These are phyloP conservation scores for Venturia pyrina DNA, from an alignment of 2,329 filamentous ascomycete genomes.

Conservation along the genomic window DNA sequence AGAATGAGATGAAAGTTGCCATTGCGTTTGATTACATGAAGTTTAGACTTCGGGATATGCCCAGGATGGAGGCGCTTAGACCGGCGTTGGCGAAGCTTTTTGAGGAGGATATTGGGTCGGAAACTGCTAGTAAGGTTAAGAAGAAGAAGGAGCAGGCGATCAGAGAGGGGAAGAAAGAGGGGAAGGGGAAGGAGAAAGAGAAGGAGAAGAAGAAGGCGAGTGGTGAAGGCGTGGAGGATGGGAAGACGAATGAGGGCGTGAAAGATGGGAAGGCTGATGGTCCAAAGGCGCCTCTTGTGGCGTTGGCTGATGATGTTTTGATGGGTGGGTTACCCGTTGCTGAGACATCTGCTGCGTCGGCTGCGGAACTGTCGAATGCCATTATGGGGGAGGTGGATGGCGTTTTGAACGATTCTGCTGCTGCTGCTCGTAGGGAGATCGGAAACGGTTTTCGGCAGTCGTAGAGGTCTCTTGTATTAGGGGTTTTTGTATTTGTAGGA, in stretches of 20 bases:
- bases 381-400: no score
- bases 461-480: no score
- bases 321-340: no score
- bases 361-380: no score
- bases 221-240: background rate
- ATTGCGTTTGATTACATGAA: conserved; percentile 74
- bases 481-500: no score
- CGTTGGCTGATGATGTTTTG: no score
- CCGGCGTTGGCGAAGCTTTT: conserved; percentile 50
- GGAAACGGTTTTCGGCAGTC: no score
- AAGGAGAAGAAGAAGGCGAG: background rate
- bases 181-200: conserved; percentile 13
- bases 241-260: background rate
- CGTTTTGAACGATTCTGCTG: no score
- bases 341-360: no score
- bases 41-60: conserved; percentile 60
- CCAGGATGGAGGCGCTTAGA: conserved; percentile 52
- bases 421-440: no score
- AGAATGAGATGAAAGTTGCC: conserved; percentile 32
- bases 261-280: no score
- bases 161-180: conserved; percentile 1
- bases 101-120: conserved; percentile 25
- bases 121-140: conserved; percentile 15
- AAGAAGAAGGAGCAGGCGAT: conserved; percentile 15
- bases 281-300: no score